A percentile compares a stretch with the other conserved stretches of the same genome.
Conservation (phyloP, 768 basidiomycete species). For the Suillus weaverae region DNA sequence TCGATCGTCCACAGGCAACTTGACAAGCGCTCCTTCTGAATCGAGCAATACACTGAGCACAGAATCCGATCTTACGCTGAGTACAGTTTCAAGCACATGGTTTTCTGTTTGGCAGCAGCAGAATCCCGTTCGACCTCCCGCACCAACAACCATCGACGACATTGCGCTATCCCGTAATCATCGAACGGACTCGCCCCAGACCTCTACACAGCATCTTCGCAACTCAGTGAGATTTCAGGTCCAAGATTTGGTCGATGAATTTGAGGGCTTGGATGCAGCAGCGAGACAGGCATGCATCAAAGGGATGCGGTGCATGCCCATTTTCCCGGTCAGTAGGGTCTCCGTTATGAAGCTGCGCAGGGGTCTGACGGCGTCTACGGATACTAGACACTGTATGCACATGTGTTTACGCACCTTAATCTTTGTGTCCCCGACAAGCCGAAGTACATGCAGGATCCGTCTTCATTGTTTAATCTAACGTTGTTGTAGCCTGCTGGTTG, state of each 20-base stretch:
- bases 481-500: conserved; percentile 19
- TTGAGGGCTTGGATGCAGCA: conserved; percentile 12
- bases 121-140: conserved; percentile 10
- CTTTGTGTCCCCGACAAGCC: conserved; percentile 21
- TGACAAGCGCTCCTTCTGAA: neutral
- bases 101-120: conserved; percentile 25
- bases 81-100: conserved; percentile 11
- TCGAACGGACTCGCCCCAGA: conserved; percentile 25
- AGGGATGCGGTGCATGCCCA: conserved; percentile 18
- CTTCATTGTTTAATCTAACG: neutral
- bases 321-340: conserved; percentile 21
- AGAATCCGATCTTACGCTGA: conserved; percentile 1
- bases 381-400: conserved; percentile 24
- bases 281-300: conserved; percentile 20
- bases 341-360: neutral
- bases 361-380: neutral
- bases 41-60: neutral
- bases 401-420: conserved; percentile 27
- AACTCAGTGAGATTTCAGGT: conserved; percentile 24
- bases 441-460: conserved; percentile 11
- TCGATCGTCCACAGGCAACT: neutral
- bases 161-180: conserved; percentile 24
- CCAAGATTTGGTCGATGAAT: conserved; percentile 19
- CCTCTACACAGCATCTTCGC: conserved; percentile 18
- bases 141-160: conserved; percentile 21